phyloP scores from a whole-genome alignment of 108 stramenopile species.

The Nitzschia sp. region DNA sequence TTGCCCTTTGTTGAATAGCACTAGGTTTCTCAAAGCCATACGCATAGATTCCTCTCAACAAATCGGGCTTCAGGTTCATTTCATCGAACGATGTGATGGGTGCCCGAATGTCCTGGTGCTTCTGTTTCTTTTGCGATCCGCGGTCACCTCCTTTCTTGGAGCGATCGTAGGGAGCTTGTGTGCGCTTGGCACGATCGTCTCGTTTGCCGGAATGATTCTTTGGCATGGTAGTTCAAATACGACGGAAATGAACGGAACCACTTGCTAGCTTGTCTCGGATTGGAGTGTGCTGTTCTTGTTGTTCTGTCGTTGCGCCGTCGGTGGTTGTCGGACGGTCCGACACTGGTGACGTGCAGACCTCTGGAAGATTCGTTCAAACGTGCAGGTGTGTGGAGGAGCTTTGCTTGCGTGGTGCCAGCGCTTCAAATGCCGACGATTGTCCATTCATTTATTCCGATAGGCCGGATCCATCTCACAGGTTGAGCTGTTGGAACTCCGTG shows the following conservation, averaged over 20 bases:
- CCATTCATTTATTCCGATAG: too few species aligned
- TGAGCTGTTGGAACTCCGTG: neutral
- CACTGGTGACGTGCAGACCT: too few species aligned
- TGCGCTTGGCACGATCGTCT: conserved; percentile 9
- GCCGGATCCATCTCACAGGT: too few species aligned
- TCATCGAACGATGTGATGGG: conserved; percentile 82
- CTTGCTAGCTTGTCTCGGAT: too few species aligned
- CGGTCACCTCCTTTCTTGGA: neutral
- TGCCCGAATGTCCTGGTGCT: conserved; percentile 10
- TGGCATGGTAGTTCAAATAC: conserved; percentile 7
- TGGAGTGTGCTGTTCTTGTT: too few species aligned
- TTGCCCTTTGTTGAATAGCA: conserved; percentile 98
- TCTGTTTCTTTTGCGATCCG: neutral
- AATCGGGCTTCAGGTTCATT: conserved; percentile 73
- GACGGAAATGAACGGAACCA: too few species aligned
- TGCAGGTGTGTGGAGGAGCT: too few species aligned
- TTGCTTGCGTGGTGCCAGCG: too few species aligned
- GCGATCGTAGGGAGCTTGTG: conserved; percentile 6
- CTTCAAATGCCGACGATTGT: too few species aligned
- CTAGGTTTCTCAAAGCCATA: conserved; percentile 96
- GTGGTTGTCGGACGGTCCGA: too few species aligned
- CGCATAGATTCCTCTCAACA: conserved; percentile 92
- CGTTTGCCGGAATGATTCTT: conserved; percentile 1
- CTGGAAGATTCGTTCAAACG: too few species aligned
- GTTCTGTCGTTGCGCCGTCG: too few species aligned